Evolutionary conservation across 139 green algal species (phyloP), one percentile per base, ranked within the genome.

Genomic region (Chlamydomonas eustigma): DNA sequence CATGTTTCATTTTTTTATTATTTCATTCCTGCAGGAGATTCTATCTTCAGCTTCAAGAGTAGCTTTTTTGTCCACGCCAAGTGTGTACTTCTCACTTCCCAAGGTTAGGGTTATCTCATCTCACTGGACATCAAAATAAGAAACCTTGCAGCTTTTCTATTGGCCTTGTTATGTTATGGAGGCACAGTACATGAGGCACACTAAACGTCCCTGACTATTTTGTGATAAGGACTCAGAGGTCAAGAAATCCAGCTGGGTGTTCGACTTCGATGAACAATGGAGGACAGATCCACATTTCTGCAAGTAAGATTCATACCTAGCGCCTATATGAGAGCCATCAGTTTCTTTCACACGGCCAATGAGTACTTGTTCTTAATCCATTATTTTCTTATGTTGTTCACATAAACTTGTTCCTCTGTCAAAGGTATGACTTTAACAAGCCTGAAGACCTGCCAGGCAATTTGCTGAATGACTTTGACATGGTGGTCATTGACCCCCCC

Each of bases 221-320:
- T n/a, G n/a, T n/a, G n/a, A n/a, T n/a, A n/a, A 87, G 75, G 77
- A n/a, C n/a, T 82, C 64, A 18, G 51, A 76, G 1, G 1, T 90
- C 35, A 67, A 75, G 4, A 64, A 74, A 22, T 50, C 76, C 37
- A 86, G 76, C 74, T 83, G 64, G 37, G 58, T 91, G 24, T 84
- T 93, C 52, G 88, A 92, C 76, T 82, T 91, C 4, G 90, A 94
- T 71, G 73, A 86, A 39, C 84, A 92, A 80, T 94, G 83, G 83
- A 34, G 71, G 6, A 81, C 82, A 8, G 79, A 90, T 25, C 83
- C 80, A 25, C 74, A 87, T 33, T 94, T 84, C 72, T 80, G 88
- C 50, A 75, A 79, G 71, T 80, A 30, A 63, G 75, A 68, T n/a
- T n/a, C n/a, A n/a, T n/a, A n/a, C n/a, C n/a, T n/a, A n/a, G n/a